Conservation (phyloP, 345 rosid genomes). For the Excoecaria agallocha region DNA sequence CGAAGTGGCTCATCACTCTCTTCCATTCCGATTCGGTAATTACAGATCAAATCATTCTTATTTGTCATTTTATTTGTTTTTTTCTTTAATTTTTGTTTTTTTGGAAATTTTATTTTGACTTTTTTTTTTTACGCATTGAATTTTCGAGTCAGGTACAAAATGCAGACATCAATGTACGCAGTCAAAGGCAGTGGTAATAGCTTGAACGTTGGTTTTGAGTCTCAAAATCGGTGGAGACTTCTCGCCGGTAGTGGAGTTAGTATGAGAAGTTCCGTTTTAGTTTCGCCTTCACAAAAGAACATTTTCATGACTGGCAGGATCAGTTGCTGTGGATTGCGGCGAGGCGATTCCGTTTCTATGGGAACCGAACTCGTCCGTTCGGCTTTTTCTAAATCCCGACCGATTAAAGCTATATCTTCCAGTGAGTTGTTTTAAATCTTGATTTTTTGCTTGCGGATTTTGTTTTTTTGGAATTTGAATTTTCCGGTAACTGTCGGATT, state of each 20-base stretch:
- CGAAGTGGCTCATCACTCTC: neutral
- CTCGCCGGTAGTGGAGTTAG: conserved; percentile 14
- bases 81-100: no score
- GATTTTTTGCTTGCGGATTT: neutral
- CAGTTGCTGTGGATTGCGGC: conserved; percentile 37
- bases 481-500: neutral
- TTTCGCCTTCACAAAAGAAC: conserved; percentile 18
- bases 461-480: no score
- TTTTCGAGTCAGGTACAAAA: conserved; percentile 27
- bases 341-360: conserved; percentile 38
- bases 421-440: conserved; percentile 41
- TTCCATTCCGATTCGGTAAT: neutral
- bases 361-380: conserved; percentile 64
- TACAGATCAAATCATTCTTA: neutral
- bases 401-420: conserved; percentile 59
- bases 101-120: conserved; percentile 6
- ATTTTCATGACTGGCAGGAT: conserved; percentile 26
- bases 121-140: conserved; percentile 15
- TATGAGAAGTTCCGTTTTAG: conserved; percentile 10
- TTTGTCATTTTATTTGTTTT: neutral
- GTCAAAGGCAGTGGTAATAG: conserved; percentile 33
- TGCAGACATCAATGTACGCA: conserved; percentile 55
- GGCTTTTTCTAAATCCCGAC: conserved; percentile 39
- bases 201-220: conserved; percentile 31
- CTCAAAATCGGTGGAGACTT: conserved; percentile 30